Base-by-base conservation (phyloP, 148 eudicot genomes). In the Rhododendron ferrugineum region DNA sequence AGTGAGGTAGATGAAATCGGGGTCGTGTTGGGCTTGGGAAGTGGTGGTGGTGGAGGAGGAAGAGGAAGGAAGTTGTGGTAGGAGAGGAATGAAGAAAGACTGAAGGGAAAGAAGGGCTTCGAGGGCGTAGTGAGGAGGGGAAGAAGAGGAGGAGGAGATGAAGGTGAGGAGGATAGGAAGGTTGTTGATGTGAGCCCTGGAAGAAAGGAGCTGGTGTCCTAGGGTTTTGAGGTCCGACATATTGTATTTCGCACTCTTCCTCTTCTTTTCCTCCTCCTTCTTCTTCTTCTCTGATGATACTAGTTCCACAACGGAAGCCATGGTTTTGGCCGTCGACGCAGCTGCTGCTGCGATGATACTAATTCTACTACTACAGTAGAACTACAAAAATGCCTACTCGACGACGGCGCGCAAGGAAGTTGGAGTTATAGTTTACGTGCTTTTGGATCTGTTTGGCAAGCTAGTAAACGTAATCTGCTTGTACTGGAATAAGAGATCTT, bases 51-150 rank as follows among this genome's bases (percentile, higher is more conserved):
- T 8, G 54, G 90, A 52, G 26, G 88, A 78, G 56, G 90, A 80
- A 6, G 94, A 83, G 11, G 95, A 78, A 74, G 98, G 94, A 42
- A 94, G 92, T n/a, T 60, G 49, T 3, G 92, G 85, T 13, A 96
- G 86, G 40, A 91, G 64, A 40, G 96, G 89, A 64, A 90, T 88
- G 92, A 96, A 92, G 92, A 96, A 96, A 2, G 99, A 89, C 42
- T 95, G 97, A 2, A 96, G 92, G 68, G 98, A 92, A 84, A 95
- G 90, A 75, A 96, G 90, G 46, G 95, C 92, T 82, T 96, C 98
- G 68, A 94, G 92, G 30, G 89, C 86, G 88, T 88, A 87, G 22
- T 81, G 88, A 37, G 99, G 95, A 2, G 91, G 91, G 34, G 91
- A 90, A 20, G 93, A 80, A 26, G 92, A 90, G 23, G 93, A 81